Conservation (phyloP, 1,139 yeast genomes). For the Diutina pseudorugosa region DNA sequence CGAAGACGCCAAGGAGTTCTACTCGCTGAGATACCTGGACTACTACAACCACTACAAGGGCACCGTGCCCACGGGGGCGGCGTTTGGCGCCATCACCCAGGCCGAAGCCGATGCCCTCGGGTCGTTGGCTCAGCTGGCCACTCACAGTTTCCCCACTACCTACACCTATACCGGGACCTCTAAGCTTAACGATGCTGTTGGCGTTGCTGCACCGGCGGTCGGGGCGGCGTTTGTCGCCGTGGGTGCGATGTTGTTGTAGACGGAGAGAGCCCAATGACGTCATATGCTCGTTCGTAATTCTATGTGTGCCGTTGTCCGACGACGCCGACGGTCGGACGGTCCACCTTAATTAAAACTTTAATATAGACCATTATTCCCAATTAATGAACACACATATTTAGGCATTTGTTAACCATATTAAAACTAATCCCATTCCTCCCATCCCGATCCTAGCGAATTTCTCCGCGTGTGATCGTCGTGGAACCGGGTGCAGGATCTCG, state of each 20-base stretch:
- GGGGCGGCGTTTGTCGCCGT: neutral
- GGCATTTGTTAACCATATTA: too few relatives aligned
- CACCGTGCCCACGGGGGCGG: neutral
- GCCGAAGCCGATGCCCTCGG: conserved; percentile 4
- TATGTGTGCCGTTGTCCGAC: too few relatives aligned
- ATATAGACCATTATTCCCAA: too few relatives aligned
- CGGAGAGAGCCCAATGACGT: neutral
- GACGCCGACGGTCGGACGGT: too few relatives aligned
- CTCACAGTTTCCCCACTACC: neutral
- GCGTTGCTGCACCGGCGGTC: neutral
- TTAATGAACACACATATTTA: too few relatives aligned
- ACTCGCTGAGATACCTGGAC: conserved; percentile 3
- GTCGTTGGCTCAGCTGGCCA: conserved; percentile 1
- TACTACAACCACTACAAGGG: neutral
- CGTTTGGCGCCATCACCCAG: conserved; percentile 1
- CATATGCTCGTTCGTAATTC: too few relatives aligned
- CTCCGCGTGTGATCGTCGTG: too few relatives aligned
- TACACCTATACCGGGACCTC: neutral
- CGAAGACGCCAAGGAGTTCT: neutral
- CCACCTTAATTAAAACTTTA: too few relatives aligned
- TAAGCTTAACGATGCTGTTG: neutral
- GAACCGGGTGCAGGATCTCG: too few relatives aligned
- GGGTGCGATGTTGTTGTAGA: neutral
- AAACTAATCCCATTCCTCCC: too few relatives aligned
- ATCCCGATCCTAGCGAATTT: too few relatives aligned